Base-by-base conservation (phyloP, 345 rosid genomes). In the Anacardium occidentale region DNA sequence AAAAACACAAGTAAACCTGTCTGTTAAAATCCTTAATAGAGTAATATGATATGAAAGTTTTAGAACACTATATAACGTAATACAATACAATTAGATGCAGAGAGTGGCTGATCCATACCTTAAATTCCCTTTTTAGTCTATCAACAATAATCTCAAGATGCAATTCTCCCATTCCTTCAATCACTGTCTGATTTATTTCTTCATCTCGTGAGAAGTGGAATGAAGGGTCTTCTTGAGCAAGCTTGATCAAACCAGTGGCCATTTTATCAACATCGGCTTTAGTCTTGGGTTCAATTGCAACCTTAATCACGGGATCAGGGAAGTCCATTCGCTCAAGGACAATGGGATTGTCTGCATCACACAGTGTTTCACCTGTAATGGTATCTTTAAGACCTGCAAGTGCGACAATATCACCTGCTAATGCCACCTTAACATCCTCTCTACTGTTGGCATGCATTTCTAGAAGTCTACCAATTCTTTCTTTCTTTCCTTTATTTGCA, bases 381-480 rank as follows among this genome's bases (percentile, higher is more conserved):
- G 97, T 94, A 71, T 88, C 97, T 76, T 94, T 92, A 34, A 94
- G 89, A 76, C 98, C 98, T 7, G 97, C 98, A 64, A 94, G 88
- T 62, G 97, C 98, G 0, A 94, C 79, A 72, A 94, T 94, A 79
- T 94, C 98, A 5, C 98, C 97, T 0, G 98, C 78, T 80, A 92
- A 83, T 26, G 96, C 94, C 20, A 86, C 90, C 81, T 86, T 92
- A 73, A 90, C 88, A 72, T 94, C 98, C 82, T 92, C 98, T 75
- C 98, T 80, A 76, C 98, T 94, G 77, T 92, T 94, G 61, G 98
- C 98, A 62, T 94, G 98, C 98, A 94, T 94, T 76, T 94, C 98
- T 61, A 92, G 80, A 73, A 94, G 97, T 78, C 98, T 87, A 50
- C 98, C 98, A 45, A 94, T 89, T 80, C 98, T 92, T 84, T 94